Evolutionary conservation across 495 filamentous ascomycete genomes (phyloP).

Genomic region (Glarea lozoyensis): DNA sequence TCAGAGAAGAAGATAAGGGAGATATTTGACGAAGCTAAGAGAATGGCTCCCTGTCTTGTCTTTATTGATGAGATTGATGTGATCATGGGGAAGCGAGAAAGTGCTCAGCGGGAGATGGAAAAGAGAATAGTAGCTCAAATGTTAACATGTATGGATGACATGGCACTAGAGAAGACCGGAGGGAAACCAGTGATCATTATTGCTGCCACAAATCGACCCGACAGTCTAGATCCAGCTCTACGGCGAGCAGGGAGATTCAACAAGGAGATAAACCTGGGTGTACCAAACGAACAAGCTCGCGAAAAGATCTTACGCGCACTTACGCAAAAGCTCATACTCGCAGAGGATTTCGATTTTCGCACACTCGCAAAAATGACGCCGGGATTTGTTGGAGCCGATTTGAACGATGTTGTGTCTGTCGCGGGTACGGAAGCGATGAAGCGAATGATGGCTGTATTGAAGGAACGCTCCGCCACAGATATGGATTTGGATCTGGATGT

Average conservation of each 20-base stretch:
- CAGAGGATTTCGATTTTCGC: conserved; percentile 66
- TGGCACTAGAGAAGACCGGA: conserved; percentile 70
- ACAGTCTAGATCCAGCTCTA: conserved; percentile 80
- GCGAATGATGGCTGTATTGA: conserved; percentile 31
- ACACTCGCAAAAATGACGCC: conserved; percentile 82
- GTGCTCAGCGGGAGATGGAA: conserved; percentile 94
- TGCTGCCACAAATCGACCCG: conserved; percentile 88
- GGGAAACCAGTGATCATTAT: conserved; percentile 90
- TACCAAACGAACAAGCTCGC: conserved; percentile 75
- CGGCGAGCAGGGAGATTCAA: conserved; percentile 82
- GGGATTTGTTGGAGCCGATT: conserved; percentile 92
- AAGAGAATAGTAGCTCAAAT: conserved; percentile 92
- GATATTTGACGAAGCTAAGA: conserved; percentile 81
- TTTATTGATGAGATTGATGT: conserved; percentile 97
- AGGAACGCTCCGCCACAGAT: conserved; percentile 31
- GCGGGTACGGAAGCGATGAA: conserved; percentile 48
- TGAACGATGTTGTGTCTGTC: conserved; percentile 71
- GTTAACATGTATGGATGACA: conserved; percentile 78
- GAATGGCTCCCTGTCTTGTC: conserved; percentile 80
- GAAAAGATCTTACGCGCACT: conserved; percentile 78
- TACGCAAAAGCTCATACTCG: conserved; percentile 58
- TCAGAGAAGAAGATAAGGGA: conserved; percentile 92
- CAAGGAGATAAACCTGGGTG: conserved; percentile 91
- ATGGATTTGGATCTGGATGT: conserved; percentile 41
- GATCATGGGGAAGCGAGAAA: conserved; percentile 90